Conservation (phyloP, 2,329 filamentous ascomycete genomes). For the Sarocladium oryzae region DNA sequence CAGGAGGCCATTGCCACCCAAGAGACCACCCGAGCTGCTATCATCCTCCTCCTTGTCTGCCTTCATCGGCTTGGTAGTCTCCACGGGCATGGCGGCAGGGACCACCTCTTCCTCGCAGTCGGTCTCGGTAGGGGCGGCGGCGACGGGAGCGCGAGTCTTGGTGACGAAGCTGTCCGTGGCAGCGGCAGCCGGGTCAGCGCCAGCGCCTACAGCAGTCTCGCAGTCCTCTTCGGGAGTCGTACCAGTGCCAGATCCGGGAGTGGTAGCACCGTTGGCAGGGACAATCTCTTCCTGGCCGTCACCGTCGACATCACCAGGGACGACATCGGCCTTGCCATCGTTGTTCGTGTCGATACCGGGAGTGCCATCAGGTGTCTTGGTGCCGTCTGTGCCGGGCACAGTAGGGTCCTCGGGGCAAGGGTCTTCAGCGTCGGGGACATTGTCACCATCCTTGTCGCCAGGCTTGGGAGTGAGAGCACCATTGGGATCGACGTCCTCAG, state of each 20-base stretch:
- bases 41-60: neutral
- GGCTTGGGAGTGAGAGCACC: neutral
- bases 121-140: neutral
- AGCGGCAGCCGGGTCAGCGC: neutral
- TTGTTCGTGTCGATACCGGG: neutral
- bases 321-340: neutral
- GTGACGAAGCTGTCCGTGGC: constrained; percentile 1
- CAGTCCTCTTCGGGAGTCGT: neutral
- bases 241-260: neutral
- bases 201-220: neutral
- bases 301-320: constrained; percentile 2
- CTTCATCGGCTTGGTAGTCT: neutral
- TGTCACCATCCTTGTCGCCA: constrained; percentile 1
- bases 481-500: neutral
- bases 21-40: neutral
- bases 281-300: neutral
- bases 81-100: no score
- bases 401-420: constrained; percentile 6
- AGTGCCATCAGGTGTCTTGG: neutral
- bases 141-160: neutral
- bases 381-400: no score
- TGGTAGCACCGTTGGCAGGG: neutral
- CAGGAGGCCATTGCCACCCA: neutral
- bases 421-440: constrained; percentile 1
- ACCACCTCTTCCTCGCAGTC: constrained; percentile 1